Conservation (phyloP, 352 stramenopile species). For the Globisporangium nodosum region DNA sequence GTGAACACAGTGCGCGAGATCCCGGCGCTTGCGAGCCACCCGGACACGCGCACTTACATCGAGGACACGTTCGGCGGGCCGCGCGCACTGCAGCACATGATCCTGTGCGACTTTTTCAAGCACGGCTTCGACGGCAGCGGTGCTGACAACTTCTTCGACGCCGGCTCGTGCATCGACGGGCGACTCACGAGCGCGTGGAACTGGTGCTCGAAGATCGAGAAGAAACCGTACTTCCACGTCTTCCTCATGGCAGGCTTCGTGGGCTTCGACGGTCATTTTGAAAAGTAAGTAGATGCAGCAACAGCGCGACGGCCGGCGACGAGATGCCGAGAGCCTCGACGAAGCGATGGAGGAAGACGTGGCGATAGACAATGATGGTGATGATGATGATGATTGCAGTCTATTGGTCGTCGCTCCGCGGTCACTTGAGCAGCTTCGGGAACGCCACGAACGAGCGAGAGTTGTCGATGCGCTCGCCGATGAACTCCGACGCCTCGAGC, state of each 20-base stretch:
- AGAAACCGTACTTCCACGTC: conserved; percentile 93
- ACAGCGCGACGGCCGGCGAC: too few relatives aligned
- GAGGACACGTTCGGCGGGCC: conserved; percentile 83
- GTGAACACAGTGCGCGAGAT: conserved; percentile 82
- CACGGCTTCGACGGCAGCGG: conserved; percentile 95
- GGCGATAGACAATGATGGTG: not conserved
- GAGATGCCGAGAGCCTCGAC: not conserved
- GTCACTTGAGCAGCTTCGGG: conserved; percentile 43
- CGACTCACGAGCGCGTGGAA: conserved; percentile 96
- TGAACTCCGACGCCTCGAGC: conserved; percentile 16
- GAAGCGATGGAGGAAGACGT: not conserved
- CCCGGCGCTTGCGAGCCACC: conserved; percentile 45
- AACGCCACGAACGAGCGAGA: conserved; percentile 68
- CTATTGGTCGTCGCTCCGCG: conserved; percentile 1
- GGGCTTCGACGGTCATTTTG: conserved; percentile 96
- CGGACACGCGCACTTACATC: conserved; percentile 55
- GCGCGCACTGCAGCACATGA: too few relatives aligned
- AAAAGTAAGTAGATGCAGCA: conserved; percentile 68
- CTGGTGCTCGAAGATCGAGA: conserved; percentile 93
- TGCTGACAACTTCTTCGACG: conserved; percentile 94
- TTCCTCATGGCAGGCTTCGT: conserved; percentile 96
- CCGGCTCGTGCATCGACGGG: conserved; percentile 95
- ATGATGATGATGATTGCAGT: too few relatives aligned
- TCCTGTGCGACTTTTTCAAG: conserved; percentile 97
- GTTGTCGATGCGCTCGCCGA: conserved; percentile 39